phyloP scores from a whole-genome alignment of 768 basidiomycete genomes.

The Calocera viscosa region DNA sequence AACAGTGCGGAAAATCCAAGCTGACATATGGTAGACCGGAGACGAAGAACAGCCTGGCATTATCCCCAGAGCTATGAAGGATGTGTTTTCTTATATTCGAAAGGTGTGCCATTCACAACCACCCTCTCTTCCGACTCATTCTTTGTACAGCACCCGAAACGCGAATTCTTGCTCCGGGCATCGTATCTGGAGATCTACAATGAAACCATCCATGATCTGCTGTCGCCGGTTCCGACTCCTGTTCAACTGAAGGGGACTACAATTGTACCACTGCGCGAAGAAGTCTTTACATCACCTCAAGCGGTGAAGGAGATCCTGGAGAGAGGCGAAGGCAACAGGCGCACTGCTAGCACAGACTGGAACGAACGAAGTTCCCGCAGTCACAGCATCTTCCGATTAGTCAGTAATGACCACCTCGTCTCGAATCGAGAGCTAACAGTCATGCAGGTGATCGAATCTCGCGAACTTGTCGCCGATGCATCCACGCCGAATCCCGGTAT shows the following conservation, averaged over 20 bases:
- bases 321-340: constrained; percentile 72
- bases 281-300: constrained; percentile 84
- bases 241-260: constrained; percentile 66
- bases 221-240: constrained; percentile 40
- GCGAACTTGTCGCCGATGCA: constrained; percentile 41
- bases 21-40: constrained; percentile 39
- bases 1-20: neutral
- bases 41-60: constrained; percentile 80
- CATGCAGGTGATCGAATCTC: constrained; percentile 52
- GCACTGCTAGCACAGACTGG: constrained; percentile 98
- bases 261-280: constrained; percentile 71
- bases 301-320: constrained; percentile 74
- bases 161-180: constrained; percentile 90
- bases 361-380: constrained; percentile 89
- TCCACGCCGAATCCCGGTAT: constrained; percentile 5
- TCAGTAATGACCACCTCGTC: constrained; percentile 26
- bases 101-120: constrained; percentile 18
- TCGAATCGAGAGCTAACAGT: neutral
- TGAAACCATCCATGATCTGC: constrained; percentile 72
- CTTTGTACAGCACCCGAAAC: constrained; percentile 39
- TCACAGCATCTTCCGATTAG: constrained; percentile 87
- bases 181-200: constrained; percentile 98
- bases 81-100: constrained; percentile 76
- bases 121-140: neutral
- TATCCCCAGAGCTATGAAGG: constrained; percentile 83